Conservation (phyloP, 352 stramenopile genomes). For the Globisporangium yorkense region DNA sequence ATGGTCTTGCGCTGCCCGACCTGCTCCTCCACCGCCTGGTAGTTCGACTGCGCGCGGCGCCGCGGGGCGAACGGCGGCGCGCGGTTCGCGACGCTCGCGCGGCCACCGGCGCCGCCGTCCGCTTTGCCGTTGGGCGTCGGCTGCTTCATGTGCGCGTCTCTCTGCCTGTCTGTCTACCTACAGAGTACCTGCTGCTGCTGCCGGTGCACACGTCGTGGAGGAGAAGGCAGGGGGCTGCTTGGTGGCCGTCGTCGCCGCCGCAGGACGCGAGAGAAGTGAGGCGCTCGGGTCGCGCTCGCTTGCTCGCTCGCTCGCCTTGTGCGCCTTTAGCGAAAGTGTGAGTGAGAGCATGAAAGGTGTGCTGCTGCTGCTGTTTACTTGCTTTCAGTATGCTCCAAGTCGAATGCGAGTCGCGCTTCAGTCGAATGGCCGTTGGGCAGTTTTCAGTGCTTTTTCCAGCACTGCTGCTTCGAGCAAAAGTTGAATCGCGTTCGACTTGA, state of each 20-base stretch:
- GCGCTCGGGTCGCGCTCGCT: no score
- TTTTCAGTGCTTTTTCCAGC: not conserved
- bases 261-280: no score
- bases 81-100: slow-evolving; percentile 13
- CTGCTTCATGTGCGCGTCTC: slow-evolving; percentile 4
- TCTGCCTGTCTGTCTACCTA: not conserved
- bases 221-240: no score
- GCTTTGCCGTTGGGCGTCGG: slow-evolving; percentile 9
- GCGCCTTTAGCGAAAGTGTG: not conserved
- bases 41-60: slow-evolving; percentile 66
- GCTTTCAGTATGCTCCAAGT: no score
- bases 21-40: slow-evolving; percentile 60
- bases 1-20: slow-evolving; percentile 23
- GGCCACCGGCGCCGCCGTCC: slow-evolving; percentile 1
- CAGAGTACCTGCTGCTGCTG: no score
- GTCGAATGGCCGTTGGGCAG: not conserved
- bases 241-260: no score
- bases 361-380: no score
- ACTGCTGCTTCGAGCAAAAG: not conserved
- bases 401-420: not conserved
- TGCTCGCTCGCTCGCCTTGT: no score
- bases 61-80: slow-evolving; percentile 18
- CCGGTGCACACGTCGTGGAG: no score
- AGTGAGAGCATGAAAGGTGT: not conserved
- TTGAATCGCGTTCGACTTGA: not conserved